Base-by-base conservation (phyloP, 331 rosid genomes). In the Rhamnella rubrinervis region DNA sequence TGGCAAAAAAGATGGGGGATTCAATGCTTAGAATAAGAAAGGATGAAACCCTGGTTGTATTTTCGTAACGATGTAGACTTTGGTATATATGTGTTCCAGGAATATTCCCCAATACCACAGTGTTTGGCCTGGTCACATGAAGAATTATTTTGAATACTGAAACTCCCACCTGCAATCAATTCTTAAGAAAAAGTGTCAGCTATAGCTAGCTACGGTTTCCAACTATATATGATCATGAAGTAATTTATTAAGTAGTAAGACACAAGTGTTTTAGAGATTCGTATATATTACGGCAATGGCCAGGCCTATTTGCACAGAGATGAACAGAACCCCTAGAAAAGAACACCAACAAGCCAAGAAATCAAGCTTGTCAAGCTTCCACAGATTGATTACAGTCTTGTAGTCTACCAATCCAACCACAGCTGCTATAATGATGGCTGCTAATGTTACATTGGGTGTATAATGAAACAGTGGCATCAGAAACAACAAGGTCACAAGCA, bases 121-220 rank as follows among this genome's bases (percentile, higher is more conserved):
- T 55, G 72, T 68, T 68, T 68, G 72, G 72, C 63, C 72, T 37
- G 5, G 63, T 37, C 14, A 68, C 62, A 9, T 68, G 72, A 16
- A 68, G 51, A 53, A 68, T 39, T 10, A 68, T 39, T 17, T 68
- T 68, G 39, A 68, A 56, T 6, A 68, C 50, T 26, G 72, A 68
- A 16, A 55, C 53, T 68, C 72, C 72, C 41, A 68, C 23, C 71
- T 66, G 14, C 9, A 63, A 44, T 15, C 14, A 31, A 31, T 31
- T 31, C 5, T 31, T 31, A 31, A 31, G 35, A 31, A 31, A 31
- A 31, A 31, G 35, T 31, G 35, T 31, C 35, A 31, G 35, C 35
- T 31, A 31, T 31, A 31, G 35, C 35, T 31, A 31, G 35, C 35
- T 31, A 31, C 35, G 3, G 35, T 31, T 31, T 31, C 35, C 5